Conservation (phyloP, 192 early-diverging fungal genomes). For the Coemansia reversa region DNA sequence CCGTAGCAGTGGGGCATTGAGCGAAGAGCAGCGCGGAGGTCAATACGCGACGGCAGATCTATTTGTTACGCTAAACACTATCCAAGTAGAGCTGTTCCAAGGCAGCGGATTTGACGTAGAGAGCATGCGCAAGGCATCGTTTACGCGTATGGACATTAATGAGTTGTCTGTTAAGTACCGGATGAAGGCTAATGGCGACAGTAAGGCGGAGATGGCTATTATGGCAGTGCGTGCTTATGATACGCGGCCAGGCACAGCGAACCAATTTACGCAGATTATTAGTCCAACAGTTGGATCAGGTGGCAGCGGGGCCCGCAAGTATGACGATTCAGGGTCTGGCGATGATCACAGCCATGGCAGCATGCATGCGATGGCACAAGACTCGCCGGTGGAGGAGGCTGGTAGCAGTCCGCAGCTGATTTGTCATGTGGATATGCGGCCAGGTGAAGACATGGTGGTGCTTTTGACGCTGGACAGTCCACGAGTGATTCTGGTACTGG, state of each 20-base stretch:
- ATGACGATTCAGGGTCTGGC: not conserved
- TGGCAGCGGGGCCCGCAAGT: not conserved
- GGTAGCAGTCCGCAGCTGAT: conserved; percentile 44
- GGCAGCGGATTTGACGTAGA: conserved; percentile 59
- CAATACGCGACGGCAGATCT: conserved; percentile 55
- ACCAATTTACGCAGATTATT: conserved; percentile 83
- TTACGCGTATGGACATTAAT: conserved; percentile 56
- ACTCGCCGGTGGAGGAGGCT: conserved; percentile 42
- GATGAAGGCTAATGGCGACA: conserved; percentile 59
- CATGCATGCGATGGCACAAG: conserved; percentile 51
- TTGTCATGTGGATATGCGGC: conserved; percentile 53
- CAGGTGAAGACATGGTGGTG: conserved; percentile 55
- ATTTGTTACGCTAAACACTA: conserved; percentile 65
- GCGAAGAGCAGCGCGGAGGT: conserved; percentile 12
- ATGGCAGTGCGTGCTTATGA: conserved; percentile 75
- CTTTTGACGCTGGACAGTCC: conserved; percentile 79
- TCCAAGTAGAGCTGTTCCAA: conserved; percentile 78
- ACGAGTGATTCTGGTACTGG: conserved; percentile 79
- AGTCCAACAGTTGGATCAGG: conserved; percentile 27
- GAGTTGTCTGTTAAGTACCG: conserved; percentile 57
- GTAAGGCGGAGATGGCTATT: conserved; percentile 69
- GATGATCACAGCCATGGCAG: conserved; percentile 15
- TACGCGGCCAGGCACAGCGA: conserved; percentile 71
- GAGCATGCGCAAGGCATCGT: conserved; percentile 54
- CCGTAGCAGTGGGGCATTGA: not conserved